Base-by-base conservation (phyloP, 2,329 filamentous ascomycete genomes). In the Bipolaris sorokiniana region DNA sequence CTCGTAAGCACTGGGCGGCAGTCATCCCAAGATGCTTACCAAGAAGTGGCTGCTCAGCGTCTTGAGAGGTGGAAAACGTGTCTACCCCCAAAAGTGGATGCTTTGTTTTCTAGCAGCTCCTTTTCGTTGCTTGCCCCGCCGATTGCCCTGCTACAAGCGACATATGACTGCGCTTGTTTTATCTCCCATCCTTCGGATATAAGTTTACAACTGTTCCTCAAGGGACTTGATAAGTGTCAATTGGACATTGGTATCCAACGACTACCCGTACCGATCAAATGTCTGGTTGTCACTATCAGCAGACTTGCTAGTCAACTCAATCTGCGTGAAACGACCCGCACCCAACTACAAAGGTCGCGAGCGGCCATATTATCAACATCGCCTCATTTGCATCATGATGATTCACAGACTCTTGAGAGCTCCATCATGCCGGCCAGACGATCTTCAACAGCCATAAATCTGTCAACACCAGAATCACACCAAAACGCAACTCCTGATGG, bases 41-140 rank as follows among this genome's bases (percentile, higher is more conserved):
- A 45, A 44, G 40, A 51, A 22, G 75, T 75, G 34, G 68, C 69
- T 15, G 65, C 75, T 46, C 74, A 74, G 38, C 68, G 66, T 5
- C 58, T 80, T 6, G 66, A 58, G 72, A 77, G 57, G 67, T 81
- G 69, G 76, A 79, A 67, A 52, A 41, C 62, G 13, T 60, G 60
- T 3, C 54, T 76, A 31, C 71, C 72, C 13, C 22, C 61, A 2
- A 69, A 65, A 40, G 61, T 74, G 34, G 62, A 34, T 61, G 69
- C 40, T 51, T 72, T 22, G 53, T 58, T 26, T 56, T 56, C 18
- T 61, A 67, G 31, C 9, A 45, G 42, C 31, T 45, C 55, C 4
- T 42, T 57, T 7, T 58, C 59, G 4, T 60, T 66, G 1, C 41
- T 64, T 1, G 70, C 69, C 23, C 72, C 72, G 41, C 70, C 72